phyloP scores from a whole-genome alignment of 257 asterid species.

The Solanum chaucha region DNA sequence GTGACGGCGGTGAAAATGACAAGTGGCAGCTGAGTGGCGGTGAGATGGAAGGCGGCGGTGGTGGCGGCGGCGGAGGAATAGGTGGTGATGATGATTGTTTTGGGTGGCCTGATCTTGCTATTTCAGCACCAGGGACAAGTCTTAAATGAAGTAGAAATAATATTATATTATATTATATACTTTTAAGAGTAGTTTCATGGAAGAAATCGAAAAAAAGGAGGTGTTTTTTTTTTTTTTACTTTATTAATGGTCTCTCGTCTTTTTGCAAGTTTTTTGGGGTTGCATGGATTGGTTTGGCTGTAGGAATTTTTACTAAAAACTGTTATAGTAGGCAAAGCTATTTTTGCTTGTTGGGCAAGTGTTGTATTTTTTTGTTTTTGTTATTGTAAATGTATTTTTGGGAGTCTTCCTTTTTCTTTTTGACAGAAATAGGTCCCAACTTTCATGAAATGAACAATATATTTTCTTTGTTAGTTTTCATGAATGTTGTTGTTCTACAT shows the following conservation, averaged over 20 bases:
- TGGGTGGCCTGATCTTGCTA: constrained; percentile 55
- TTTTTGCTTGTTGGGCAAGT: neutral
- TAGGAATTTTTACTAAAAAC: neutral
- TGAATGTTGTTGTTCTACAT: neutral
- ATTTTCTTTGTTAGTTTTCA: neutral
- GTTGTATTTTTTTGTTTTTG: neutral
- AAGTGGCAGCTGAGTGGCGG: constrained; percentile 41
- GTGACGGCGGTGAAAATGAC: constrained; percentile 2
- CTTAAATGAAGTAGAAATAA: constrained; percentile 13
- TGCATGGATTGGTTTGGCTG: neutral
- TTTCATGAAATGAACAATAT: neutral
- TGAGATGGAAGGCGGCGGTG: constrained; percentile 14
- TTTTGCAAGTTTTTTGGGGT: constrained; percentile 2
- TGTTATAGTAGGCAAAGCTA: neutral
- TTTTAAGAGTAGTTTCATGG: neutral
- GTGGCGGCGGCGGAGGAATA: neutral
- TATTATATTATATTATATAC: neutral
- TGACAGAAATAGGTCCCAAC: neutral
- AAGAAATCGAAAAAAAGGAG: neutral
- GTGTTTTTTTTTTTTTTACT: neutral
- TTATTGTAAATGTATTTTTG: neutral
- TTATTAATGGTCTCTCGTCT: neutral
- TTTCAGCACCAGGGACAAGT: constrained; percentile 41
- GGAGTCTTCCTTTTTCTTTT: neutral
- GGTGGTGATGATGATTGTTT: constrained; percentile 22